Evolutionary conservation across 306 rosid species (phyloP).

Genomic region (Dryas octopetala): DNA sequence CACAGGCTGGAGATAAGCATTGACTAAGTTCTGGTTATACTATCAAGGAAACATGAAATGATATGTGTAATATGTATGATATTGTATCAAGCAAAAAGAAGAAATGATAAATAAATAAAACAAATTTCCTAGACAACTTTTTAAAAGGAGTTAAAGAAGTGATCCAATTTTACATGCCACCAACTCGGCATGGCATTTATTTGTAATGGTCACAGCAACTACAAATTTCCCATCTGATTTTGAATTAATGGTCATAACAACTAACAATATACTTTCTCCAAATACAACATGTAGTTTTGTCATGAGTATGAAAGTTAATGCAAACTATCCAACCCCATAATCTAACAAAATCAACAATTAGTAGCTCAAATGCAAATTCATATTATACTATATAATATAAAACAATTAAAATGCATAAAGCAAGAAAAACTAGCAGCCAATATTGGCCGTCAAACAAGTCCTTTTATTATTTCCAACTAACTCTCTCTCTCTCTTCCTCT

Average conservation of each 20-base stretch:
- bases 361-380: not conserved
- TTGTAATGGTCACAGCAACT: too few species aligned
- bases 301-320: not conserved
- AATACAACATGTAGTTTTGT: too few species aligned
- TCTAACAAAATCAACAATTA: not conserved
- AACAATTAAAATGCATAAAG: not conserved
- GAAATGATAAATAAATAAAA: too few species aligned
- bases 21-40: slow-evolving; percentile 25
- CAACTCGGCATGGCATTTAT: too few species aligned
- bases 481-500: not conserved
- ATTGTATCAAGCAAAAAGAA: too few species aligned
- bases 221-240: too few species aligned
- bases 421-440: slow-evolving; percentile 31
- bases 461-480: slow-evolving; percentile 12
- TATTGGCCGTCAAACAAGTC: slow-evolving; percentile 27
- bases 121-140: too few species aligned
- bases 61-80: too few species aligned
- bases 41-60: slow-evolving; percentile 54
- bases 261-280: too few species aligned
- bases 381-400: not conserved
- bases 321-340: not conserved
- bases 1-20: slow-evolving; percentile 39
- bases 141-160: too few species aligned
- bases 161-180: too few species aligned
- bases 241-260: too few species aligned